phyloP scores from a whole-genome alignment of 352 stramenopile genomes.

The Thraustochytrium striatum region DNA sequence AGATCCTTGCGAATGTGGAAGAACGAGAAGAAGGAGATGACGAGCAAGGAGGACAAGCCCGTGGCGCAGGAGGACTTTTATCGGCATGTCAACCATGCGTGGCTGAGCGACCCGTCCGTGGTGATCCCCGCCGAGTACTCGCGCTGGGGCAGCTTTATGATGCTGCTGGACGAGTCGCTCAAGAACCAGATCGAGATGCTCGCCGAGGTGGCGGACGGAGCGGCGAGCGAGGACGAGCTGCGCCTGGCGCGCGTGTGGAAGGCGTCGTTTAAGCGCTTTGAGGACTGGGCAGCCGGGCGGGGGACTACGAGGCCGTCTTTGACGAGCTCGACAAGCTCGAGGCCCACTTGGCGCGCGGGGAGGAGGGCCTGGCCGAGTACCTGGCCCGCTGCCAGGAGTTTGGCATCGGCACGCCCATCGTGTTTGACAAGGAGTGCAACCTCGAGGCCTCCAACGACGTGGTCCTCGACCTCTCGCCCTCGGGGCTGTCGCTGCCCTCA shows the following conservation, averaged over 20 bases:
- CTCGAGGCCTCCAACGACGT: constrained; percentile 69
- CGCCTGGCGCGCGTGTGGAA: constrained; percentile 37
- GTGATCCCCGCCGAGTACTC: constrained; percentile 45
- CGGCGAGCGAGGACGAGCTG: not conserved
- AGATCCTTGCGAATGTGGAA: too few species aligned
- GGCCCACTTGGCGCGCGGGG: not conserved
- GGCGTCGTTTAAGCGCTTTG: constrained; percentile 30
- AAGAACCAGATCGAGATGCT: constrained; percentile 26
- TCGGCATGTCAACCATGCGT: not conserved
- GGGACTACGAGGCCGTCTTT: constrained; percentile 12
- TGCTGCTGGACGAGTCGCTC: constrained; percentile 31
- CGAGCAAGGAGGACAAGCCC: too few species aligned
- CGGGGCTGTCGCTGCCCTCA: constrained; percentile 76
- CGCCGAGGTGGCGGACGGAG: not conserved
- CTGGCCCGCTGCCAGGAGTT: constrained; percentile 32
- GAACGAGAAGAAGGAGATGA: too few species aligned
- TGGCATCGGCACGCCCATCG: constrained; percentile 5
- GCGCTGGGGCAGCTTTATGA: constrained; percentile 41
- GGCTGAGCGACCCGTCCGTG: constrained; percentile 27
- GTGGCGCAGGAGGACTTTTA: constrained; percentile 39
- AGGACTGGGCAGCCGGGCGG: constrained; percentile 23
- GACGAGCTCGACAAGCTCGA: constrained; percentile 8
- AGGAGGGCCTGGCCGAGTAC: constrained; percentile 20
- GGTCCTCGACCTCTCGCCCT: constrained; percentile 72
- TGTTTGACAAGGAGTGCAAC: constrained; percentile 37